Base-by-base conservation (phyloP, 2,329 filamentous ascomycete genomes). In the Cladosporium sp. region DNA sequence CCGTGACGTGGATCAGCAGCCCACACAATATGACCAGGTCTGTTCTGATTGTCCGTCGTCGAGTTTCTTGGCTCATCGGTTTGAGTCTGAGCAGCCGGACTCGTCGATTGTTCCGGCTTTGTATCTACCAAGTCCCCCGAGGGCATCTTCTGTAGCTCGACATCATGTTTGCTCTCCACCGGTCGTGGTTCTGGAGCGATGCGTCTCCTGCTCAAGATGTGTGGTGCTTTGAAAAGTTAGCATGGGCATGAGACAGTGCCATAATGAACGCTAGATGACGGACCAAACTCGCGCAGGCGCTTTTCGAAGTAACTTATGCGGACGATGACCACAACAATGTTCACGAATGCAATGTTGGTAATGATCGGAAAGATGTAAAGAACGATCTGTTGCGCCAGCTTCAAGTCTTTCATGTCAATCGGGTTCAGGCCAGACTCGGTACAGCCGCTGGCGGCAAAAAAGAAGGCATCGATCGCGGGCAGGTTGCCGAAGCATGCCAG, bases 391-490 rank as follows among this genome's bases (percentile, higher is more conserved):
- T 86, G 84, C 65, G 85, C 85, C 0, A 76, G 78, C 66, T 78
- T 78, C 18, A 86, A 71, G 1, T 76, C 72, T 55, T 84, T 85
- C 58, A 85, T 72, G 69, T 86, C 83, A 49, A 85, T 71, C 81
- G 81, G 79, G 67, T 84, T 85, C 28, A 85, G 72, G 0, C 84
- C 83, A 0, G 83, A 83, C 68, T 83, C 81, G 5, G 83, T 85
- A 0, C 80, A 80, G 1, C 78, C 78, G 69, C 82, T 84, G 66
- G 77, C 79, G 18, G 82, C 82, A 44, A 84, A 81, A 72, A 84
- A 83, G 71, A 80, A 83, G 26, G 81, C 78, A 74, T 85, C 83
- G 23, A 84, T 74, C 0, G 78, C 79, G 3, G 68, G 67, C 5
- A 82, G 55, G 63, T 82, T 82, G 31, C 79, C 78, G 58, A 76